These are phyloP conservation scores for Phytophthora pistaciae DNA, from an alignment of 352 stramenopile genomes.

Conservation along the genomic window DNA sequence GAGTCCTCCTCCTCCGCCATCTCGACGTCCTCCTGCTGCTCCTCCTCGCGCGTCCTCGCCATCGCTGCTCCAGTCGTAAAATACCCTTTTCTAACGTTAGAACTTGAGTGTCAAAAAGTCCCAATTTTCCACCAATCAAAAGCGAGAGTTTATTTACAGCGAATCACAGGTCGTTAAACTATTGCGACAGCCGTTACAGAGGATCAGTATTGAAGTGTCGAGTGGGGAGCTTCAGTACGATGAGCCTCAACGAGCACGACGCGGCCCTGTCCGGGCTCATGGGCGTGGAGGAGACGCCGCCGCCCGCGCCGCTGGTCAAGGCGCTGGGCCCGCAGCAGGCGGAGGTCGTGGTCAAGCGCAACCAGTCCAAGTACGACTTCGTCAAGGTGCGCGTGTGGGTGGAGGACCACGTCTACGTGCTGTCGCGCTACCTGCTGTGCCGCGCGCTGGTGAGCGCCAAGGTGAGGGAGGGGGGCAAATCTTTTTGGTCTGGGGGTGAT, in stretches of 20 bases:
- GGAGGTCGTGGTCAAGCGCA: slow-evolving; percentile 76
- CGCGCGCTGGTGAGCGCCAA: slow-evolving; percentile 88
- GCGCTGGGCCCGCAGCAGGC: slow-evolving; percentile 38
- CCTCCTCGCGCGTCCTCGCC: slow-evolving; percentile 50
- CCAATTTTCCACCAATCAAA: neutral
- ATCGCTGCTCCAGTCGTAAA: neutral
- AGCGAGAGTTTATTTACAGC: neutral
- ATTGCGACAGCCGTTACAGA: neutral
- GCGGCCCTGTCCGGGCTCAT: slow-evolving; percentile 35
- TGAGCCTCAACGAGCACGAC: slow-evolving; percentile 50
- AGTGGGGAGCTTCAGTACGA: neutral
- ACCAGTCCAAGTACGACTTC: slow-evolving; percentile 93
- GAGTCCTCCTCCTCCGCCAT: slow-evolving; percentile 8
- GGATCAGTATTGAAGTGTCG: neutral
- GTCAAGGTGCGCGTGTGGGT: slow-evolving; percentile 92
- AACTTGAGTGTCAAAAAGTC: neutral
- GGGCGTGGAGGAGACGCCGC: slow-evolving; percentile 42
- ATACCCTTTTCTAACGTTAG: neutral
- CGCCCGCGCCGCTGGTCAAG: slow-evolving; percentile 44
- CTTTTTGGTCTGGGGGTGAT: no score
- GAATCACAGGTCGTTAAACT: neutral
- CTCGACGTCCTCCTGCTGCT: slow-evolving; percentile 11
- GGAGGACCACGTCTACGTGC: slow-evolving; percentile 90
- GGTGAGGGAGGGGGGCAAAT: no score
- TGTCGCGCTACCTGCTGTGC: slow-evolving; percentile 88